phyloP scores from a whole-genome alignment of 305 asterid genomes.

The Fraxinus baroniana region DNA sequence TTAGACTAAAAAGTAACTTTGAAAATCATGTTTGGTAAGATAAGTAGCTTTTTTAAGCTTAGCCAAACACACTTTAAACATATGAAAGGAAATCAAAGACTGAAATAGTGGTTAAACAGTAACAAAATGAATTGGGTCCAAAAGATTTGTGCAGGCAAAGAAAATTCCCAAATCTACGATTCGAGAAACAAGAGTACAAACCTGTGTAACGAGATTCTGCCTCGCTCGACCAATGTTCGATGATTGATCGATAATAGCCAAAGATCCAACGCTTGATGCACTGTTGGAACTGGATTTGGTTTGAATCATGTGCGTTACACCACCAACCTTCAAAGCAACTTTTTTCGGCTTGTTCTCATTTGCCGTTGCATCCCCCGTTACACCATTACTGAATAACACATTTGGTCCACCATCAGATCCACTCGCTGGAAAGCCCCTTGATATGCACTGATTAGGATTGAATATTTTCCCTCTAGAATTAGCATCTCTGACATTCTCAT shows the following conservation, averaged over 20 bases:
- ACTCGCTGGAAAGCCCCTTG: slow-evolving; percentile 55
- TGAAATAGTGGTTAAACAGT: neutral
- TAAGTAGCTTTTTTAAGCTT: neutral
- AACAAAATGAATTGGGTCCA: neutral
- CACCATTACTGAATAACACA: slow-evolving; percentile 39
- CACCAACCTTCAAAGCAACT: slow-evolving; percentile 86
- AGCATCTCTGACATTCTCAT: slow-evolving; percentile 60
- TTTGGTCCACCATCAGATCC: slow-evolving; percentile 41
- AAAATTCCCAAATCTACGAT: neutral
- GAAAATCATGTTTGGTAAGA: neutral
- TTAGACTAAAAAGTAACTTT: neutral
- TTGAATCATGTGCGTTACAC: slow-evolving; percentile 73
- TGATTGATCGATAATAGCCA: slow-evolving; percentile 45
- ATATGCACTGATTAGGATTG: slow-evolving; percentile 73
- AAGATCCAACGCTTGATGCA: slow-evolving; percentile 45
- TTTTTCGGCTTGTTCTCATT: slow-evolving; percentile 62
- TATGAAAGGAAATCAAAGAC: neutral
- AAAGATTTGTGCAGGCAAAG: neutral
- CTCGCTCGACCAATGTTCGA: slow-evolving; percentile 42
- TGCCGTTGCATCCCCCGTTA: slow-evolving; percentile 40
- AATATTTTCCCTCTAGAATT: slow-evolving; percentile 66
- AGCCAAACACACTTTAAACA: slow-evolving; percentile 40
- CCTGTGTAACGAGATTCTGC: slow-evolving; percentile 36
- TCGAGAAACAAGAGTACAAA: neutral
- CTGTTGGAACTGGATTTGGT: slow-evolving; percentile 59